These are phyloP conservation scores for Arthrobotrys iridis DNA, from an alignment of 2,329 filamentous ascomycete genomes.

Conservation along the genomic window DNA sequence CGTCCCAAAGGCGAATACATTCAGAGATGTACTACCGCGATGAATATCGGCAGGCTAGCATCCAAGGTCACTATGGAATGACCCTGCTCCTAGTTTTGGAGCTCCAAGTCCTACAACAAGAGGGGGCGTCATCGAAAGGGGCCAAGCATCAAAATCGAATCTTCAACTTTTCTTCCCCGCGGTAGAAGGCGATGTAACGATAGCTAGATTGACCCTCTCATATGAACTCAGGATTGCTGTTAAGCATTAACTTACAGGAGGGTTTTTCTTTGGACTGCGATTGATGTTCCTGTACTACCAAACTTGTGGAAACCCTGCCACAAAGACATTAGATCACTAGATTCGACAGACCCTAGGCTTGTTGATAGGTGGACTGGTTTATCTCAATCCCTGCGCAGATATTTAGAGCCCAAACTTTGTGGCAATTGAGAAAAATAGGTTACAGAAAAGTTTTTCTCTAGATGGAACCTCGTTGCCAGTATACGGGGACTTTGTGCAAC, in stretches of 20 bases:
- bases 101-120: too few relatives aligned
- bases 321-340: not conserved
- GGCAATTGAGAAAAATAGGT: not conserved
- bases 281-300: not conserved
- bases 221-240: not conserved
- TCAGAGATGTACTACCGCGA: not conserved
- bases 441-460: not conserved
- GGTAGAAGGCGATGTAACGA: conserved; percentile 34
- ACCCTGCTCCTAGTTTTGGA: too few relatives aligned
- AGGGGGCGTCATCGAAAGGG: too few relatives aligned
- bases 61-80: too few relatives aligned
- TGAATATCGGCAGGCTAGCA: not conserved
- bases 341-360: not conserved
- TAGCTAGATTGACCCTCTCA: not conserved
- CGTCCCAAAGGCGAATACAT: not conserved
- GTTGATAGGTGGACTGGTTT: not conserved
- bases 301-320: not conserved
- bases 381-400: not conserved
- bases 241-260: not conserved
- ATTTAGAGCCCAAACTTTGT: conserved; percentile 11
- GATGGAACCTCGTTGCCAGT: not conserved
- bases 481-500: conserved; percentile 8
- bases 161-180: not conserved
- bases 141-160: not conserved
- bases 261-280: not conserved